Evolutionary conservation across 2,329 filamentous ascomycete genomes (phyloP).

Genomic region (Teratosphaeria gauchensis): DNA sequence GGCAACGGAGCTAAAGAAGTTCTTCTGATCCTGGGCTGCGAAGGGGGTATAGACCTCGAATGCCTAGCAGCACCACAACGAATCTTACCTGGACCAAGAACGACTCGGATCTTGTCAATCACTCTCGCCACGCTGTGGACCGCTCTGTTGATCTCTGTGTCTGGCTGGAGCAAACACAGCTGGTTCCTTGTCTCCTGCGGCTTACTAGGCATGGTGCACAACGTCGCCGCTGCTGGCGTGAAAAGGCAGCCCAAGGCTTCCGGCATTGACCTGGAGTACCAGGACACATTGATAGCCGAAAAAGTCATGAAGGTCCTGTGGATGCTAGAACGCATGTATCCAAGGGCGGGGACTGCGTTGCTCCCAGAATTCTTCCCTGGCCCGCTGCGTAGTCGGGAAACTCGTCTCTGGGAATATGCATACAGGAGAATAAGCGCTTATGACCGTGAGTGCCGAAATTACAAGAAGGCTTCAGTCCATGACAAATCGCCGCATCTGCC

Average conservation of each 20-base stretch:
- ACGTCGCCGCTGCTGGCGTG: not conserved
- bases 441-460: not conserved
- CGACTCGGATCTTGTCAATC: slow-evolving; percentile 15
- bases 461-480: not conserved
- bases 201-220: not conserved
- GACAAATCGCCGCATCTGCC: not conserved
- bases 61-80: slow-evolving; percentile 27
- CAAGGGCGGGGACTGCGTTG: not conserved
- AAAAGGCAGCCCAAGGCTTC: not conserved
- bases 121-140: slow-evolving; percentile 30
- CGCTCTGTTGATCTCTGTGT: slow-evolving; percentile 31
- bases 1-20: slow-evolving; percentile 35
- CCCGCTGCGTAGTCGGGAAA: not conserved
- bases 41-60: slow-evolving; percentile 32
- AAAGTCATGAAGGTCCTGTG: not conserved
- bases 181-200: not conserved
- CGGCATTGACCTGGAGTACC: not conserved
- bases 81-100: slow-evolving; percentile 2
- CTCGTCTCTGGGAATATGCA: not conserved
- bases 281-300: not conserved
- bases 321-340: not conserved
- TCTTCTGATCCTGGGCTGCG: slow-evolving; percentile 29
- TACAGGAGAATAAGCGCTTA: not conserved
- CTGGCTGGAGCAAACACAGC: slow-evolving; percentile 15
- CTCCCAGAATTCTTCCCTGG: not conserved